Evolutionary conservation across 768 basidiomycete species (phyloP).

Genomic region (Pleurotus eryngii): DNA sequence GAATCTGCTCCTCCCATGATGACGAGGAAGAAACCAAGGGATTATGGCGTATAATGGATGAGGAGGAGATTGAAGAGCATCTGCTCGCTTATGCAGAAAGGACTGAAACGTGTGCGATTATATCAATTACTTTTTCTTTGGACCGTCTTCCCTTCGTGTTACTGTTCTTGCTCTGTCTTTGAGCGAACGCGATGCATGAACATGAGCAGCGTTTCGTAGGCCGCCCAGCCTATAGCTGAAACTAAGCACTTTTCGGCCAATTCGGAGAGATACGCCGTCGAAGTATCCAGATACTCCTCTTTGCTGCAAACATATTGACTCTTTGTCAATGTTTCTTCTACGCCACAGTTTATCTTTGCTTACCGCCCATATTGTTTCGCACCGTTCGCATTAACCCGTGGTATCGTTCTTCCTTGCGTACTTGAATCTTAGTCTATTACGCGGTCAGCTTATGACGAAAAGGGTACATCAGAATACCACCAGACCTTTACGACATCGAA

Average conservation of each 20-base stretch:
- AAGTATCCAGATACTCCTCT: slow-evolving; percentile 80
- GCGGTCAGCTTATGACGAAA: slow-evolving; percentile 2
- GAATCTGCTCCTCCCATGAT: slow-evolving; percentile 75
- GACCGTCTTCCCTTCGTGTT: background rate
- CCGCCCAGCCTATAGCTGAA: slow-evolving; percentile 92
- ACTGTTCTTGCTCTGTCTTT: background rate
- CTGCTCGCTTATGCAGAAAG: slow-evolving; percentile 86
- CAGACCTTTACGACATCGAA: slow-evolving; percentile 91
- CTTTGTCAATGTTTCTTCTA: too few relatives aligned
- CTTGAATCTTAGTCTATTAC: slow-evolving; percentile 84
- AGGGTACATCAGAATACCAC: background rate
- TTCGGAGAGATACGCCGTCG: slow-evolving; percentile 78
- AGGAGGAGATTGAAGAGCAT: slow-evolving; percentile 75
- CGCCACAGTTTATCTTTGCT: slow-evolving; percentile 15
- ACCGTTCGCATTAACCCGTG: slow-evolving; percentile 67
- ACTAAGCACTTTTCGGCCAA: slow-evolving; percentile 82
- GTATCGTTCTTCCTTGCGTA: slow-evolving; percentile 75
- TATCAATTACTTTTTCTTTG: too few relatives aligned
- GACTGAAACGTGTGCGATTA: slow-evolving; percentile 41
- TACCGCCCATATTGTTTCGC: slow-evolving; percentile 66
- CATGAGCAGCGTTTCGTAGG: slow-evolving; percentile 78
- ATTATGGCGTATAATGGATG: slow-evolving; percentile 74
- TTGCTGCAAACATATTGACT: slow-evolving; percentile 45
- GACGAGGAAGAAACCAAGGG: slow-evolving; percentile 78
- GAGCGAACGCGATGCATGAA: slow-evolving; percentile 38